Conservation (phyloP, 1,139 yeast genomes). For the Geotrichum australiense region DNA sequence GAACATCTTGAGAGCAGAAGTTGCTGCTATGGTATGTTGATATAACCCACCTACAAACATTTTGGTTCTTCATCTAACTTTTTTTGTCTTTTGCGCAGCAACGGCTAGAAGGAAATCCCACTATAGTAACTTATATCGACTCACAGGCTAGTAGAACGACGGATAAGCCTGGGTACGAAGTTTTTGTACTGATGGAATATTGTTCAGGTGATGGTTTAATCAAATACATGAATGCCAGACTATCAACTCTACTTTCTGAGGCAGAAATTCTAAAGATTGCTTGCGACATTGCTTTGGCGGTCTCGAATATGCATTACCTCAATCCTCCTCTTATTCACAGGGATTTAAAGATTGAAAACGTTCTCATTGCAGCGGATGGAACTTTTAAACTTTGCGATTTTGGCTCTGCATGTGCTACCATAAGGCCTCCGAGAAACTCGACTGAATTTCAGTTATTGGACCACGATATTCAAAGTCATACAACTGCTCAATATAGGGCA, state of each 20-base stretch:
- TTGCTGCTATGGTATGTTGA: slow-evolving; percentile 57
- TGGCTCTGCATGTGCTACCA: slow-evolving; percentile 77
- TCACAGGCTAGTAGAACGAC: slow-evolving; percentile 76
- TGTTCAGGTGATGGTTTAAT: slow-evolving; percentile 78
- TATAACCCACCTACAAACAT: neutral
- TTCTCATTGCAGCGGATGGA: slow-evolving; percentile 65
- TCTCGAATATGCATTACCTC: slow-evolving; percentile 82
- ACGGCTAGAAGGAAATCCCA: slow-evolving; percentile 65
- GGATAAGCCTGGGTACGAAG: slow-evolving; percentile 58
- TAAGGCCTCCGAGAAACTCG: slow-evolving; percentile 56
- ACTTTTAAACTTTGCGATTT: slow-evolving; percentile 84
- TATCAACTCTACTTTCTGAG: slow-evolving; percentile 74
- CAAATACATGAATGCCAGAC: slow-evolving; percentile 89
- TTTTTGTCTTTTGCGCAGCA: slow-evolving; percentile 34
- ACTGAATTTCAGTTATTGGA: slow-evolving; percentile 64
- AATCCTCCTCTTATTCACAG: slow-evolving; percentile 84
- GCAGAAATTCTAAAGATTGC: slow-evolving; percentile 75
- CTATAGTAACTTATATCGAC: slow-evolving; percentile 84
- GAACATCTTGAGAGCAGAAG: slow-evolving; percentile 64
- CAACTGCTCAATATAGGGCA: slow-evolving; percentile 95
- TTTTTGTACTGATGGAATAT: slow-evolving; percentile 85
- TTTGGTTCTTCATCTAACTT: neutral
- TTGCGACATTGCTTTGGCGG: slow-evolving; percentile 75
- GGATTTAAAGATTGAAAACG: slow-evolving; percentile 93
- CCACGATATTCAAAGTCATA: slow-evolving; percentile 81